These are phyloP conservation scores for Rhynchospora breviuscula DNA, from an alignment of 176 grass and related monocot species.

Conservation along the genomic window DNA sequence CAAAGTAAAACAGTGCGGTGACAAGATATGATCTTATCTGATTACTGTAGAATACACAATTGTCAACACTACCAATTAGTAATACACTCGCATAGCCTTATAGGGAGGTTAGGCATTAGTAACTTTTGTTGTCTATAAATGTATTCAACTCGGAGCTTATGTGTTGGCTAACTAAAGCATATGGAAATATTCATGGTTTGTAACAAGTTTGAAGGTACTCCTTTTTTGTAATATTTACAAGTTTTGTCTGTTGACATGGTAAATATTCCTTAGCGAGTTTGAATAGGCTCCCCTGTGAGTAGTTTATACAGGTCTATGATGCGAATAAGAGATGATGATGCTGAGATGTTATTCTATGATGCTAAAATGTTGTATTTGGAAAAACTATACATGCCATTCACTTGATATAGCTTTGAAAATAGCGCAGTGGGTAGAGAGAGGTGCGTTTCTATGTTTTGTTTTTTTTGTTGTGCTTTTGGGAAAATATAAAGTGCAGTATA, in stretches of 20 bases:
- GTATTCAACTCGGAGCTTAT: neutral
- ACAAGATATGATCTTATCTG: neutral
- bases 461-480: too few species aligned
- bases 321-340: neutral
- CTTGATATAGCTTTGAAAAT: neutral
- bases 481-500: too few species aligned
- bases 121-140: too few species aligned
- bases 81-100: too few species aligned
- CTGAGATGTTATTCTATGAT: neutral
- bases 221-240: neutral
- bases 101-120: too few species aligned
- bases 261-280: neutral
- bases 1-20: neutral
- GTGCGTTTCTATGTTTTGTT: neutral
- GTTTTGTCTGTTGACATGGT: neutral
- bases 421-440: neutral
- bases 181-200: neutral
- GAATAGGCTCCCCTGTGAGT: neutral
- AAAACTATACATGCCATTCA: neutral
- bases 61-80: neutral
- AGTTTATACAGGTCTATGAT: neutral
- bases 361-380: too few species aligned
- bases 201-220: neutral
- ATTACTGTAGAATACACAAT: neutral
- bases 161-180: neutral